A percentile compares a stretch with the other conserved stretches of the same genome.
Evolutionary conservation across 1,284 basidiomycete genomes (phyloP).

Genomic region (Leccinum subspadiceum): DNA sequence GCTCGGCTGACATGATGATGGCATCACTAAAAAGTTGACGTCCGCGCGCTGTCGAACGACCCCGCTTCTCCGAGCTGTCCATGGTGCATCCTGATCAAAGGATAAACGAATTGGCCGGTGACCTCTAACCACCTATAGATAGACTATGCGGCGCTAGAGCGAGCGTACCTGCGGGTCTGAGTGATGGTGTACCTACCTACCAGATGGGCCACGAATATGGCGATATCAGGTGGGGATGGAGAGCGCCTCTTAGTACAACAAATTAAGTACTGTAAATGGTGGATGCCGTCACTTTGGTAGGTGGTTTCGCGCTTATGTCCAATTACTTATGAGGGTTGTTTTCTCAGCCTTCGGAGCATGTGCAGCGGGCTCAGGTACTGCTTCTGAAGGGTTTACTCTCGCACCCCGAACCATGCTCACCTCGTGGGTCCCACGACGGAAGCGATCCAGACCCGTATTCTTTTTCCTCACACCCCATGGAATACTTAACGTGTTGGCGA

Average conservation of each 20-base stretch:
- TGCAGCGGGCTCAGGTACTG: slow-evolving; percentile 3
- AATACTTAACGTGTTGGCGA: background rate
- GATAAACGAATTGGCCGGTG: background rate
- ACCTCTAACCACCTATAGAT: background rate
- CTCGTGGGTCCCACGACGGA: slow-evolving; percentile 3
- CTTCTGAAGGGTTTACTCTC: background rate
- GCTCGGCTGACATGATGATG: background rate
- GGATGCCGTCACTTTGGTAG: background rate
- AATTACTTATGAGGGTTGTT: background rate
- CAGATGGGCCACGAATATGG: background rate
- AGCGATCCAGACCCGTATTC: slow-evolving; percentile 1
- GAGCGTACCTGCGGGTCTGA: background rate
- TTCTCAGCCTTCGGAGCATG: background rate
- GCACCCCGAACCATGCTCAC: background rate
- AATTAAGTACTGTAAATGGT: background rate
- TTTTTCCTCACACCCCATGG: background rate
- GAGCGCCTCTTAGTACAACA: background rate
- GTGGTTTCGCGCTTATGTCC: background rate
- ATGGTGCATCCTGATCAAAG: background rate
- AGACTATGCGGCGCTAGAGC: background rate
- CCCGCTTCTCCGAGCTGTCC: background rate
- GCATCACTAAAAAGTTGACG: background rate
- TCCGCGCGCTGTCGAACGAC: background rate
- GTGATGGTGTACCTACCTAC: background rate
- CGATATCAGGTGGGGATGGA: background rate